Evolutionary conservation across 345 rosid genomes (phyloP).

Genomic region (Brassica carinata): DNA sequence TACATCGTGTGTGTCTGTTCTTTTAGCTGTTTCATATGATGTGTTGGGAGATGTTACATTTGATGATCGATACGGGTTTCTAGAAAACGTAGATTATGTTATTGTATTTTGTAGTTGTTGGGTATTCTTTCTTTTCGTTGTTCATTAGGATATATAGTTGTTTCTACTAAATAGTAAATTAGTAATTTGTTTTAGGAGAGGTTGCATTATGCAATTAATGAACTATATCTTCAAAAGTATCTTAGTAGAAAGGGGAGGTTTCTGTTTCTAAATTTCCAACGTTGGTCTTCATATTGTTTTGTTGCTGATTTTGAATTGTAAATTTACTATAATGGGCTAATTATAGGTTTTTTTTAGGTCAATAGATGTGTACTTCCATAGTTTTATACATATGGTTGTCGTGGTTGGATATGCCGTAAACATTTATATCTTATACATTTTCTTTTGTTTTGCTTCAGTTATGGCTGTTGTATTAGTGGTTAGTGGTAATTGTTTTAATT

Average conservation of each 20-base stretch:
- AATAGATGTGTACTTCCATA: background rate
- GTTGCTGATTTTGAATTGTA: background rate
- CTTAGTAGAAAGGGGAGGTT: background rate
- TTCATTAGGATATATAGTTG: background rate
- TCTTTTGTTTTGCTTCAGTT: background rate
- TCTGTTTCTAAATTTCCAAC: background rate
- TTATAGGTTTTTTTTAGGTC: background rate
- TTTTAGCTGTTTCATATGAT: background rate
- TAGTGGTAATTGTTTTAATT: background rate
- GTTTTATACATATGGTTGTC: background rate
- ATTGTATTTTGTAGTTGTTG: background rate
- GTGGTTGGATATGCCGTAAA: background rate
- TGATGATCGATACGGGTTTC: background rate
- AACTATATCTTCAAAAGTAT: background rate
- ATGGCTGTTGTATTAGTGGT: background rate
- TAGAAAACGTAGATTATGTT: background rate
- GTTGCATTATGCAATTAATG: background rate
- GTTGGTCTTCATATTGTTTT: background rate
- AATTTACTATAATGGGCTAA: background rate
- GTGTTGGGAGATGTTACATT: background rate
- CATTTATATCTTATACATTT: background rate
- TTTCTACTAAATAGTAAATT: background rate
- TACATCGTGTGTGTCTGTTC: background rate
- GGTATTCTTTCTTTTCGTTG: background rate
- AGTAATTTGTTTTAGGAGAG: background rate